Evolutionary conservation across 169 alveolate genomes (phyloP).

Genomic region (Theileria luwenshuni): DNA sequence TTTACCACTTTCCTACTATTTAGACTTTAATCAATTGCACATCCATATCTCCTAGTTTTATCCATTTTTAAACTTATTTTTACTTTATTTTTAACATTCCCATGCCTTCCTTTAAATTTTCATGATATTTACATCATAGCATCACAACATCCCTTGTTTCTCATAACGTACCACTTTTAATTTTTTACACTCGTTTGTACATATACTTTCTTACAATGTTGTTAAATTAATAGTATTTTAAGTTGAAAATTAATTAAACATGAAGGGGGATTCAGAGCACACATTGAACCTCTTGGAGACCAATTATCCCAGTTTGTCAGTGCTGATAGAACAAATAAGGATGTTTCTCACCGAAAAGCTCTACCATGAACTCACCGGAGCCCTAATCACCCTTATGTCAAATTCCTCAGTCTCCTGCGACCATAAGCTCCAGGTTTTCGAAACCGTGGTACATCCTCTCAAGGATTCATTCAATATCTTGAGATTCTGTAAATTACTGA

Average conservation of each 20-base stretch:
- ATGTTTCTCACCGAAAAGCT: conserved; percentile 45
- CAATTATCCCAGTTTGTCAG: conserved; percentile 51
- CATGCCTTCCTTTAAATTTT: background rate
- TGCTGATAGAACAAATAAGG: conserved; percentile 52
- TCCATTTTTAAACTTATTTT: background rate
- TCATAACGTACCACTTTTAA: background rate
- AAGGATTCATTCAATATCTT: conserved; percentile 56
- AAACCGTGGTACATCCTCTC: conserved; percentile 64
- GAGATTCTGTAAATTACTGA: conserved; percentile 46
- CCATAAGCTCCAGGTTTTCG: conserved; percentile 55
- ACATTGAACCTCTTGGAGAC: conserved; percentile 47
- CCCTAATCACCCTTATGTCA: conserved; percentile 37
- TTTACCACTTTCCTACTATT: no score
- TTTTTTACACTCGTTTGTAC: background rate
- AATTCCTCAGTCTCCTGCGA: conserved; percentile 41
- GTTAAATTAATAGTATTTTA: background rate
- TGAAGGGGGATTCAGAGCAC: conserved; percentile 67
- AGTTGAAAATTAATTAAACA: background rate
- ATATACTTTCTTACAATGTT: background rate
- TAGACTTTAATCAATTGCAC: no score
- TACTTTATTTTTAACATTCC: background rate
- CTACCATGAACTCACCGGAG: conserved; percentile 68
- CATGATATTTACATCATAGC: background rate
- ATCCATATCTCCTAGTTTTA: no score
- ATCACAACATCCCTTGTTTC: background rate